Base-by-base conservation (phyloP, 768 basidiomycete species). In the Imleria badia region DNA sequence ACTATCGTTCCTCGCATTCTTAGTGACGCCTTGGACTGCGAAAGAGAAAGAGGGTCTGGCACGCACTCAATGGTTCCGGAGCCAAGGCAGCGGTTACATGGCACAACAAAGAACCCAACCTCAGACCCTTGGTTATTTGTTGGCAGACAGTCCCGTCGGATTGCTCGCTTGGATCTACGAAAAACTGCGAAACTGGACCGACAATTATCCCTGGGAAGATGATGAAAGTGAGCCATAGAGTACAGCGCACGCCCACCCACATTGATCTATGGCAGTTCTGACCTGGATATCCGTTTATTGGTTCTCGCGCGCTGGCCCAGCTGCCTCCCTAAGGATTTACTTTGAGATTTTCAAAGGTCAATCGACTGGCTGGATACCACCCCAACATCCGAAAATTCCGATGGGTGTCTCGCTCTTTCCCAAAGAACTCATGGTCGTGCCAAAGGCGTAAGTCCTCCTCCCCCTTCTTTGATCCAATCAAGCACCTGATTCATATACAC, bases 221-320 rank as follows among this genome's bases (percentile, higher is more conserved):
- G 82, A 83, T 40, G 79, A 84, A 74, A 74, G 84, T 52, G 7
- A 78, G 52, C 22, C 12, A 3, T n/a, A n/a, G 17, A 3, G 13
- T 38, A 11, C 10, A 11, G 6, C 13, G 22, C 19, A 14, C 9
- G 17, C 38, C 7, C 2, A 23, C 15, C 5, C n/a, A 11, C 39
- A 1, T 38, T 46, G 5, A 58, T 13, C n/a, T 9, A 10, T 23
- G 68, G 17, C 51, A 83, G 83, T 84, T 1, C 59, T 85, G 29
- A 81, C 79, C 0, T 86, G 83, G 82, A 65, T 82, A 20, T 83
- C 81, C 3, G 72, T 82, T n/a, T 82, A 78, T 60, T 81, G 75
- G 72, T 83, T 85, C 67, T 84, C 82, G 17, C 76, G 78, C 13
- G 74, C 78, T 0, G 82, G 83, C 0, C 82, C 84, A 6, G 76